Evolutionary conservation across 306 rosid species (phyloP).

Genomic region (Carpinus fangiana): DNA sequence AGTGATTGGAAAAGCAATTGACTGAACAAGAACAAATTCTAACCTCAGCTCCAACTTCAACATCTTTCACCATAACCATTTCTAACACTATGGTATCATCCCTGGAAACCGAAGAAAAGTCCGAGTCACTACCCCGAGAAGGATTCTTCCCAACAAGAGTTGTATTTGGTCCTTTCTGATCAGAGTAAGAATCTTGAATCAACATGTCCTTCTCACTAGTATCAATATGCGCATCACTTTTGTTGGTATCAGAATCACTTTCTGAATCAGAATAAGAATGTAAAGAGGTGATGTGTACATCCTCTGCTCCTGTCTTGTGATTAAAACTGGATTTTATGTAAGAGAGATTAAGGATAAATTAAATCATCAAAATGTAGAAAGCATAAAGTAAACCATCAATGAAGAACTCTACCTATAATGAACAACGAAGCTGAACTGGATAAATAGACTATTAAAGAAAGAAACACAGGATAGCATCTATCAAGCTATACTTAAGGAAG

Average conservation of each 20-base stretch:
- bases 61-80: conserved; percentile 87
- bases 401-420: neutral
- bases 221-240: conserved; percentile 14
- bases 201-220: conserved; percentile 29
- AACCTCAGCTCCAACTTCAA: conserved; percentile 75
- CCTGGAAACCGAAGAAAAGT: conserved; percentile 36
- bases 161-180: conserved; percentile 21
- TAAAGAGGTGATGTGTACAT: conserved; percentile 72
- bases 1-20: neutral
- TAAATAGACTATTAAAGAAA: neutral
- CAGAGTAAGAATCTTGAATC: conserved; percentile 29
- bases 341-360: conserved; percentile 14
- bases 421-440: neutral
- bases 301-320: conserved; percentile 90
- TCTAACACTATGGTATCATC: conserved; percentile 51
- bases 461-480: neutral
- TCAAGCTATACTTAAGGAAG: neutral
- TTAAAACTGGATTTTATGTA: conserved; percentile 63
- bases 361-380: neutral
- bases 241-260: neutral
- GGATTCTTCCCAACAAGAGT: conserved; percentile 19
- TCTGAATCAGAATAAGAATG: conserved; percentile 55
- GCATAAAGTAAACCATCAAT: neutral
- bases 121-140: conserved; percentile 23
- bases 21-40: conserved; percentile 5